A percentile compares a stretch with the other conserved stretches of the same genome.
These are phyloP conservation scores for Karstenula rhodostoma DNA, from an alignment of 2,329 filamentous ascomycete species.

Conservation along the genomic window DNA sequence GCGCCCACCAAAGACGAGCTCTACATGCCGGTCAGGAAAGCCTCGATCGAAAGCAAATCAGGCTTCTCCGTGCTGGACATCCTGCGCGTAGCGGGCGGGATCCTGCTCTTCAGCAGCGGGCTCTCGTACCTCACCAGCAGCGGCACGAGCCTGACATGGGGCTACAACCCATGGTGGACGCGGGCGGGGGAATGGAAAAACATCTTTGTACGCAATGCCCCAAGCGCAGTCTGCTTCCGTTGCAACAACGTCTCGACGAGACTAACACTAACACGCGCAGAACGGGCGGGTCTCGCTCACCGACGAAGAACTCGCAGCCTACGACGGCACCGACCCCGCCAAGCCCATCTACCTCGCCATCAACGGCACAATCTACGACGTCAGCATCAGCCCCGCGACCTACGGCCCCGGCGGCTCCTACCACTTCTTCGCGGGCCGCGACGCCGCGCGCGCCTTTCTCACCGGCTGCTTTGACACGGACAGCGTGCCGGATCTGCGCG, in stretches of 20 bases:
- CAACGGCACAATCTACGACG: constrained; percentile 87
- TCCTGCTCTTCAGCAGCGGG: constrained; percentile 71
- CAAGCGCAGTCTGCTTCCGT: neutral
- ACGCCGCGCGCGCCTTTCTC: constrained; percentile 87
- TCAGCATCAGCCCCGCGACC: constrained; percentile 64
- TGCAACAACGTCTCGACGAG: neutral
- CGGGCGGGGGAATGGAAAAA: constrained; percentile 45
- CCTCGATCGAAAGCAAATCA: constrained; percentile 25
- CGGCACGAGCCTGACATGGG: constrained; percentile 62
- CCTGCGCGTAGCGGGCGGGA: constrained; percentile 72
- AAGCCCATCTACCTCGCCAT: constrained; percentile 91
- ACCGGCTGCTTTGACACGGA: constrained; percentile 93
- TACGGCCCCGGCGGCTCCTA: constrained; percentile 82
- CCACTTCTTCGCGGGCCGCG: constrained; percentile 83
- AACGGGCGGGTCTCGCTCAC: constrained; percentile 73
- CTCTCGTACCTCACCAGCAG: constrained; percentile 80
- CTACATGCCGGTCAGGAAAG: constrained; percentile 31
- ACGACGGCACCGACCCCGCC: constrained; percentile 77
- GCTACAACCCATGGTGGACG: constrained; percentile 51
- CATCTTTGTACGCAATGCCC: constrained; percentile 34
- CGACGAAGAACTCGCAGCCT: constrained; percentile 73
- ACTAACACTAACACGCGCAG: constrained; percentile 38
- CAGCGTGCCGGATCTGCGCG: constrained; percentile 81
- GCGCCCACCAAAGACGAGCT: constrained; percentile 19
- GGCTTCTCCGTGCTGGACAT: constrained; percentile 63